These are phyloP conservation scores for Trifolium dubium DNA, from an alignment of 306 rosid species.

Conservation along the genomic window DNA sequence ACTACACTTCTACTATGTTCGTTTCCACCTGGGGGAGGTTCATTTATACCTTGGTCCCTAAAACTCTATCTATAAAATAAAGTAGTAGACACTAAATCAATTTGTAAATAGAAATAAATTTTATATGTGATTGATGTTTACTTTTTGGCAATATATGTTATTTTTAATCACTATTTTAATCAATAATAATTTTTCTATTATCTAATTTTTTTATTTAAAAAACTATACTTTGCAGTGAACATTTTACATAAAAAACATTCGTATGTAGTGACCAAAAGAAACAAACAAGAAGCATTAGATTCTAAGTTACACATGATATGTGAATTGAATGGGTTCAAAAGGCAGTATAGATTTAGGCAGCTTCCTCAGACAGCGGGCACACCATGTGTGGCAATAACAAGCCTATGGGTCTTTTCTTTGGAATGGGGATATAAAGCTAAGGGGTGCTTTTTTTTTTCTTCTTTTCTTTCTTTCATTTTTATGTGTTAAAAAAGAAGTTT, in stretches of 20 bases:
- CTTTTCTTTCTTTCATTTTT: too few species aligned
- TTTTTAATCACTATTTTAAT: too few species aligned
- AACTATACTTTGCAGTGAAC: too few species aligned
- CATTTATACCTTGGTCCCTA: not conserved
- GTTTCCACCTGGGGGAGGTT: conserved; percentile 8
- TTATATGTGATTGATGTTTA: too few species aligned
- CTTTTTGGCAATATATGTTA: too few species aligned
- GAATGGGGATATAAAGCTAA: conserved; percentile 23
- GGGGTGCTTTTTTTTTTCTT: not conserved
- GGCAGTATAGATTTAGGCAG: not conserved
- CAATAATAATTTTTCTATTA: too few species aligned
- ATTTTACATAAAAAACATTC: too few species aligned
- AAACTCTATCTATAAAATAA: not conserved
- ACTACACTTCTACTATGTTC: not conserved
- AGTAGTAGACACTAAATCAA: too few species aligned
- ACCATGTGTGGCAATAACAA: conserved; percentile 38
- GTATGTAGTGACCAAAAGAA: too few species aligned
- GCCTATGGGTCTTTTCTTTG: not conserved
- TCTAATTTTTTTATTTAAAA: too few species aligned
- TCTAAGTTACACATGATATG: not conserved
- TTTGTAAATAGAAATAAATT: not conserved
- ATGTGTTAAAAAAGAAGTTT: too few species aligned
- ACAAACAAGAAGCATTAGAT: not conserved
- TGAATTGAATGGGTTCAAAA: conserved; percentile 20
- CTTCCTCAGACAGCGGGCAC: conserved; percentile 23